Evolutionary conservation across 192 early-diverging fungal genomes (phyloP).

Genomic region (Gaertneriomyces semiglobifer): DNA sequence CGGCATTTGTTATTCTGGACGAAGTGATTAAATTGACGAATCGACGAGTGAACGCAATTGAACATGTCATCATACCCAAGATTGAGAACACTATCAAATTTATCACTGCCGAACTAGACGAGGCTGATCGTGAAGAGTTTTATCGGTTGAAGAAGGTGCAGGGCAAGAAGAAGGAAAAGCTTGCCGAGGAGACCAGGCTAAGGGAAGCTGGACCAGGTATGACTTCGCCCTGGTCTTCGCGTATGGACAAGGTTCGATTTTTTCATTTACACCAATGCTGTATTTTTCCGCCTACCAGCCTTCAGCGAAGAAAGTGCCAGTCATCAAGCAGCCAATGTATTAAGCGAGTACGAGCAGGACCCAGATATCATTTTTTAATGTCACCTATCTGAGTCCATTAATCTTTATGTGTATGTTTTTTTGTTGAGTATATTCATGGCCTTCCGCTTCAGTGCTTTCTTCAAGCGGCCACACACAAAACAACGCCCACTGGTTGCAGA

Average conservation of each 20-base stretch:
- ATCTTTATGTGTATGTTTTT: no score
- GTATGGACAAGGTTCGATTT: no score
- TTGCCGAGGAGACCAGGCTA: slow-evolving; percentile 58
- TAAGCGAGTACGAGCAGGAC: slow-evolving; percentile 55
- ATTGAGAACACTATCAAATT: slow-evolving; percentile 98
- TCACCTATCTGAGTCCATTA: not conserved
- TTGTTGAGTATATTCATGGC: no score
- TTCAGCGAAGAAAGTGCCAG: not conserved
- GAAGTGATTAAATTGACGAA: slow-evolving; percentile 99
- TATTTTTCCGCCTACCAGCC: not conserved
- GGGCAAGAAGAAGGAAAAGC: slow-evolving; percentile 91
- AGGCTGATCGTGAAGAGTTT: slow-evolving; percentile 98
- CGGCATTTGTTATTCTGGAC: slow-evolving; percentile 97
- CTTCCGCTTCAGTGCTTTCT: no score
- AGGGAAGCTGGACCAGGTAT: slow-evolving; percentile 33
- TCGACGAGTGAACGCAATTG: slow-evolving; percentile 98
- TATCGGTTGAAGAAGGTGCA: slow-evolving; percentile 98
- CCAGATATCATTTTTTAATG: slow-evolving; percentile 53
- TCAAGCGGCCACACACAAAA: no score
- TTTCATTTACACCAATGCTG: not conserved
- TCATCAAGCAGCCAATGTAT: slow-evolving; percentile 30
- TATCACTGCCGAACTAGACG: slow-evolving; percentile 95
- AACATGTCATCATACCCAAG: slow-evolving; percentile 97
- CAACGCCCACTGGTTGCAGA: no score
- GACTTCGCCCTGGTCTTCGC: not conserved